These are phyloP conservation scores for Euphrasia confusa DNA, from an alignment of 257 asterid genomes.

Conservation along the genomic window DNA sequence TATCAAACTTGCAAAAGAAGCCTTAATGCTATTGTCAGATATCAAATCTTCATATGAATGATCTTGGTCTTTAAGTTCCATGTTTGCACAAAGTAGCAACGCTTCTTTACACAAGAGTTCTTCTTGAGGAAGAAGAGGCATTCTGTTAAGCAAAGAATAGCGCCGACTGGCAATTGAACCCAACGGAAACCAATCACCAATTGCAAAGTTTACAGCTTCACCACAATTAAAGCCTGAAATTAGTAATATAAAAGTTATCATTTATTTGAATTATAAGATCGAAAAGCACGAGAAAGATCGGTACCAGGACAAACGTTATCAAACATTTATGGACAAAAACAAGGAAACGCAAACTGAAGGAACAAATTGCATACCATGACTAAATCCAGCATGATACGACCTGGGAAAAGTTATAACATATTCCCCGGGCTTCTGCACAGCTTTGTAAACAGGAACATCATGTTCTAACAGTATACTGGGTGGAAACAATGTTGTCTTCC, in stretches of 20 bases:
- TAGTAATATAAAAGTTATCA: conserved; percentile 11
- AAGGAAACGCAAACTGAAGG: conserved; percentile 1
- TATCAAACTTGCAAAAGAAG: conserved; percentile 66
- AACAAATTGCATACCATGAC: conserved; percentile 64
- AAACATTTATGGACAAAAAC: conserved; percentile 6
- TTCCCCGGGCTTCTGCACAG: conserved; percentile 95
- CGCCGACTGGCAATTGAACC: conserved; percentile 90
- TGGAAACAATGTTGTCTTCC: conserved; percentile 94
- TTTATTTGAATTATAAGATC: conserved; percentile 3
- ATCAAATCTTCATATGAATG: conserved; percentile 42
- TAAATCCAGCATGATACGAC: conserved; percentile 98
- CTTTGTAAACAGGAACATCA: conserved; percentile 83
- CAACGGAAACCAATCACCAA: conserved; percentile 92
- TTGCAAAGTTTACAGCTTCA: conserved; percentile 97
- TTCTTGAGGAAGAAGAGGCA: conserved; percentile 90
- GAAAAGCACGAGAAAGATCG: not conserved
- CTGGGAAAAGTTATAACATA: conserved; percentile 87
- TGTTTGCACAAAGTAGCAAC: conserved; percentile 42
- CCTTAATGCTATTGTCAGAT: conserved; percentile 48
- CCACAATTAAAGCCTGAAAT: conserved; percentile 89
- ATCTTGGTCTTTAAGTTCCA: conserved; percentile 43
- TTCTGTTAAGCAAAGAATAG: conserved; percentile 74
- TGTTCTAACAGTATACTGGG: conserved; percentile 77
- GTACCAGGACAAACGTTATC: conserved; percentile 5
- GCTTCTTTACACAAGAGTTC: conserved; percentile 99